These are phyloP conservation scores for Didymella keratinophila DNA, from an alignment of 2,329 filamentous ascomycete species.

Conservation along the genomic window DNA sequence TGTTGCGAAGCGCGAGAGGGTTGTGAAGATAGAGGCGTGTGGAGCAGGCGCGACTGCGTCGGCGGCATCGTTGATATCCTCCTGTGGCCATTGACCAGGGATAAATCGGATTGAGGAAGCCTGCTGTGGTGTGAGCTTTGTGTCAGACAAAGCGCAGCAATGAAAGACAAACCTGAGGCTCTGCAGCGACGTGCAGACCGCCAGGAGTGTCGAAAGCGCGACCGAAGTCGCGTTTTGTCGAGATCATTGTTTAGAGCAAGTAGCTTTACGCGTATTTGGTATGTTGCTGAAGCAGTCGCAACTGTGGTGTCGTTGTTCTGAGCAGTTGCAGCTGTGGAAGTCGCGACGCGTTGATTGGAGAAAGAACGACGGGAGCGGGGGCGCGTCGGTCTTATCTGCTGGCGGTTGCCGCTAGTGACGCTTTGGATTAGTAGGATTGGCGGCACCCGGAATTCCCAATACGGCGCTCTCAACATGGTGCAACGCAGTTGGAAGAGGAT, in stretches of 20 bases:
- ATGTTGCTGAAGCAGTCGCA: slow-evolving; percentile 3
- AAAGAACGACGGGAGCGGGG: neutral
- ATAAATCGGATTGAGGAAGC: slow-evolving; percentile 11
- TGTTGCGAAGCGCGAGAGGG: slow-evolving; percentile 26
- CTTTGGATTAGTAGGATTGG: too few species aligned
- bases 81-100: slow-evolving; percentile 32
- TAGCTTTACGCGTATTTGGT: slow-evolving; percentile 3
- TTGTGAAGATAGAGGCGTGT: slow-evolving; percentile 23
- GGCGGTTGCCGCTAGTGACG: neutral
- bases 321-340: slow-evolving; percentile 4
- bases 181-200: slow-evolving; percentile 24
- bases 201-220: slow-evolving; percentile 27
- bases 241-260: slow-evolving; percentile 18
- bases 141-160: slow-evolving; percentile 14
- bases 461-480: neutral
- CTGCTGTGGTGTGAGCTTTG: slow-evolving; percentile 30
- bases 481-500: neutral
- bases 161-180: slow-evolving; percentile 31
- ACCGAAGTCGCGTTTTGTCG: slow-evolving; percentile 26
- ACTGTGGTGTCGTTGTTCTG: neutral
- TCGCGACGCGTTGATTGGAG: slow-evolving; percentile 22
- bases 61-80: neutral
- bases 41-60: neutral
- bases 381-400: neutral
- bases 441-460: neutral